phyloP scores from a whole-genome alignment of 2,329 filamentous ascomycete genomes.

The Trichophyton equinum region DNA sequence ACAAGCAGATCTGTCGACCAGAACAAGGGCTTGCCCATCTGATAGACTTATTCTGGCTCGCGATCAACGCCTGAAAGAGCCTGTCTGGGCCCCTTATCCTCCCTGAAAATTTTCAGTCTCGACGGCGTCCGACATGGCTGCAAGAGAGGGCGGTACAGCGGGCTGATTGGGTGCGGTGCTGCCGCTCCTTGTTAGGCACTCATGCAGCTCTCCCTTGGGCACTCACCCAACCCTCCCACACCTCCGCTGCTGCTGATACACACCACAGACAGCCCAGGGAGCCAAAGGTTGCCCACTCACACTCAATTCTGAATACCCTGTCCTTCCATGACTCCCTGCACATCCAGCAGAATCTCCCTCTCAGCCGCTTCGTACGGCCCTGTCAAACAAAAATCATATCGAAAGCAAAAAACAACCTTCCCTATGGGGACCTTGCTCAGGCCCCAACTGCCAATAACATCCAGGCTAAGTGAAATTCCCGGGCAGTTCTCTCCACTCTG shows the following conservation, averaged over 20 bases:
- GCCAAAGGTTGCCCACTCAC: neutral
- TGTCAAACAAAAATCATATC: neutral
- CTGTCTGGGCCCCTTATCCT: neutral
- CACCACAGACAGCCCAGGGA: neutral
- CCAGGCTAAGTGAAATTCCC: neutral
- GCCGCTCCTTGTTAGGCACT: constrained; percentile 12
- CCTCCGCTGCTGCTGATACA: neutral
- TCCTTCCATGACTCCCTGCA: neutral
- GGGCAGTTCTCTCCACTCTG: neutral
- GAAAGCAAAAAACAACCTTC: neutral
- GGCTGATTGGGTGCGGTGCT: neutral
- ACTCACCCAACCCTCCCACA: neutral
- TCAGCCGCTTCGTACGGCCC: constrained; percentile 1
- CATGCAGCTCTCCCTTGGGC: constrained; percentile 10
- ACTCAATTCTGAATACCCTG: neutral
- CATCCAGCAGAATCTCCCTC: neutral
- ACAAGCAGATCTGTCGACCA: neutral
- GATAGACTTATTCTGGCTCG: too few relatives aligned
- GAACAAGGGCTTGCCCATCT: neutral
- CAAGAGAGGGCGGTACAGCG: neutral
- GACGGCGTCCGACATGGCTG: neutral
- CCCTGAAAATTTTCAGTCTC: neutral
- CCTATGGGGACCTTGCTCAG: neutral
- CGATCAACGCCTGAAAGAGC: neutral
- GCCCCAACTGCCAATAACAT: neutral